phyloP scores from a whole-genome alignment of 108 stramenopile genomes.

The Nitzschia putrida region DNA sequence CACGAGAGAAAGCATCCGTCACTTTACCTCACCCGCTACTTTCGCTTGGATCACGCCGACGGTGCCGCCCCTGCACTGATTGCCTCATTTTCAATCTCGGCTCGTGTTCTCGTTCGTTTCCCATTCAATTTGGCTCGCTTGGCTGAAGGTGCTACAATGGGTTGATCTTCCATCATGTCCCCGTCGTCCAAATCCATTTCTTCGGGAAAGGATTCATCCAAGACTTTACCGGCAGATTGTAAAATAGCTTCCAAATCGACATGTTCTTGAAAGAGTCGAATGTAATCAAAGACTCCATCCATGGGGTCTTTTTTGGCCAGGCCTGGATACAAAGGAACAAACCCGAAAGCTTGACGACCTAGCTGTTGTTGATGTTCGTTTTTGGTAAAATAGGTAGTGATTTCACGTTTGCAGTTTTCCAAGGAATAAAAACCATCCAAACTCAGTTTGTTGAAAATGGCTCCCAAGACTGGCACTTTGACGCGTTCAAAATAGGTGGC shows the following conservation, averaged over 20 bases:
- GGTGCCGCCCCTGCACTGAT: conserved; percentile 44
- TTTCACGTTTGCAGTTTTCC: conserved; percentile 70
- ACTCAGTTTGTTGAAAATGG: conserved; percentile 85
- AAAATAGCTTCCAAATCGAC: conserved; percentile 60
- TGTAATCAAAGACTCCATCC: conserved; percentile 33
- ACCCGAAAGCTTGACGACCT: conserved; percentile 65
- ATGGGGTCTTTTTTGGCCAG: conserved; percentile 36
- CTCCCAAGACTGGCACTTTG: conserved; percentile 82
- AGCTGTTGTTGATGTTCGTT: conserved; percentile 34
- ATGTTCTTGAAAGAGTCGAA: conserved; percentile 54
- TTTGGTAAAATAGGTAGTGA: conserved; percentile 75
- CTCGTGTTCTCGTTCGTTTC: conserved; percentile 22
- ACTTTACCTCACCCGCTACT: neutral
- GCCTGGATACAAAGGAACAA: conserved; percentile 65
- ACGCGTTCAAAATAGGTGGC: conserved; percentile 83
- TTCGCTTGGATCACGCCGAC: conserved; percentile 45
- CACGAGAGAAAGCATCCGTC: too few relatives aligned
- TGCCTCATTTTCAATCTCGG: conserved; percentile 41
- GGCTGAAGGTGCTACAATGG: neutral
- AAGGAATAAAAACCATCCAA: conserved; percentile 84
- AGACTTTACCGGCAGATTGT: conserved; percentile 42
- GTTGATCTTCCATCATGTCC: neutral
- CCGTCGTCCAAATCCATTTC: conserved; percentile 12
- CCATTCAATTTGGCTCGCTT: conserved; percentile 3
- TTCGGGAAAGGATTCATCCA: conserved; percentile 11